Evolutionary conservation across 176 grass and related monocot genomes (phyloP), one percentile per base, ranked within the genome.

Genomic region (Raddia guianensis): DNA sequence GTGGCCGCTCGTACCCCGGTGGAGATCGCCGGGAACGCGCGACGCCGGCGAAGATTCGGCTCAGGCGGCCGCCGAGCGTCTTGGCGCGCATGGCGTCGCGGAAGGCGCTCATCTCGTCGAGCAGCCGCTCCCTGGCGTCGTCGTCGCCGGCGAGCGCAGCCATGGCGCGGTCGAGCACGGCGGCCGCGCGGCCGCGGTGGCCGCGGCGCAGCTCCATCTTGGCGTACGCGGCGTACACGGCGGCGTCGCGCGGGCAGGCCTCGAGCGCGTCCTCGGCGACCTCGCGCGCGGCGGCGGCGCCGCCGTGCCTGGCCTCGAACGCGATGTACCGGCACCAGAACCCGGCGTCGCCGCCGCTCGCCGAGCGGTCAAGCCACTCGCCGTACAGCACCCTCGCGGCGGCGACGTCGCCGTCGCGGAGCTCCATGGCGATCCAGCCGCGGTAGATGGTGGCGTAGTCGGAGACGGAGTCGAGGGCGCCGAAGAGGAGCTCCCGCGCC

Each of bases 361-460:
- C 27, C 27, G 27, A 27, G 27, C 47, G 42, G 81, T 1, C 3
- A 9, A 9, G 45, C 81, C 50, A 53, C 13, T n/a, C 58, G 11
- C 43, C 58, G 71, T 66, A 75, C 12, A 75, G 71, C 14, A 2
- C 6, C 14, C 51, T 9, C 49, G 50, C 49, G 48, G 0, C 49
- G 33, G 3, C 9, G 57, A 15, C 58, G 70, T 14, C 4, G 57
- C 33, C 27, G 3, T 62, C 33, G 42, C 40, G 32, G 21, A 13
- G 5, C 44, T 63, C 81, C 70, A 67, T 75, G 70, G 44, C 14
- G 70, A 83, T 74, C 81, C 81, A 83, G 0, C 57, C 44, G 2
- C 21, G 58, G 70, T 44, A 73, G 59, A 73, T 6, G 21, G 72
- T 50, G 10, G 59, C 68, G 55, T 42, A 68, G 70, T 83, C 68